Evolutionary conservation across 2,329 filamentous ascomycete species (phyloP), one percentile per base, ranked within the genome.

Genomic region (Aspergillus hortae): DNA sequence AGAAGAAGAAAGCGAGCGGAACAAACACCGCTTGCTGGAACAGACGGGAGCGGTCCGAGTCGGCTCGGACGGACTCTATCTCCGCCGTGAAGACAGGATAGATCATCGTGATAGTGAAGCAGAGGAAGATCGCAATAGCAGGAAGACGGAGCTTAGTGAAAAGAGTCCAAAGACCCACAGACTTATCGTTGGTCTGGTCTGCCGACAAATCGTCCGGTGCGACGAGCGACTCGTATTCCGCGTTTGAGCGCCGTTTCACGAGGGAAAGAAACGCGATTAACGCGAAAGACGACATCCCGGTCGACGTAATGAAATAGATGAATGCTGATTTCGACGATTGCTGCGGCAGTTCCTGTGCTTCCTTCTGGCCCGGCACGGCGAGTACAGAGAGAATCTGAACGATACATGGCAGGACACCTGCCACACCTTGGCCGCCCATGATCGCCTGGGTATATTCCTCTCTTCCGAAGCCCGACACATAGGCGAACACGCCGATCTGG

Each of bases 401-500:
- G 44, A 95, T 79, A 44, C 89, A 87, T 0, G 94, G 94, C 3
- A 97, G 76, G 9, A 99, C 92, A 27, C 94, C 94, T 0, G 94
- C 92, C 4, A 99, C 80, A 30, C 87, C 92, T 71, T 99, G 94
- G 1, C 94, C 94, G 3, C 87, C 86, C 92, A 99, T 97, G 70
- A 97, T 91, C 21, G 88, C 92, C 72, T 97, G 92, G 50, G 90
- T 96, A 70, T 97, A 99, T 70, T 94, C 89, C 17, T 87, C 83
- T 47, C 89, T 80, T 33, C 87, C 90, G 65, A 96, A 97, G 48
- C 89, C 87, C 3, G 89, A 84, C 3, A 90, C 91, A 67, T 92
- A 97, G 2, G 94, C 90, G 68, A 96, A 96, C 10, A 94, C 84
- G 15, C 94, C 94, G 69, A 97, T 97, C 73, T 97, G 94, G 60